These are phyloP conservation scores for Phytophthora uliginosa DNA, from an alignment of 352 stramenopile genomes.

Conservation along the genomic window DNA sequence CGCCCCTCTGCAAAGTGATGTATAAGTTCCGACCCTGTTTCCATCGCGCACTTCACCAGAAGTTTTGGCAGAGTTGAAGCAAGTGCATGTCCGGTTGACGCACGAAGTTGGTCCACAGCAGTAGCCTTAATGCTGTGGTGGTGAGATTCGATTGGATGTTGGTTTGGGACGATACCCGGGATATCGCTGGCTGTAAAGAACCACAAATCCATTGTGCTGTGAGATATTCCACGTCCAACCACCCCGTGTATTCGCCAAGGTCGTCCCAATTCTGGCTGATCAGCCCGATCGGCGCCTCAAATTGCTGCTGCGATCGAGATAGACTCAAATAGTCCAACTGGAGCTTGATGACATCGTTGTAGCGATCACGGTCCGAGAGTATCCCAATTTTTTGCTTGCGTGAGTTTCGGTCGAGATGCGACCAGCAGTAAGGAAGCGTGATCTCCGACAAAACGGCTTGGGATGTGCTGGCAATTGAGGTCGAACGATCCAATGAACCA, in stretches of 20 bases:
- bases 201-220: constrained; percentile 9
- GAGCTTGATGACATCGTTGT: background rate
- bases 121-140: constrained; percentile 3
- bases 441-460: no score
- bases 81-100: background rate
- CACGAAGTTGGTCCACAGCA: background rate
- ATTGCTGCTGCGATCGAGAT: no score
- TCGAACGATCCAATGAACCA: no score
- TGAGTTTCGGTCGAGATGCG: no score
- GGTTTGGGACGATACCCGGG: constrained; percentile 8
- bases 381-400: no score
- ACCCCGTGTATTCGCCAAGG: constrained; percentile 6
- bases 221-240: constrained; percentile 3
- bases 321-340: no score
- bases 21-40: background rate
- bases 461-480: no score
- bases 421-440: no score
- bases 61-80: constrained; percentile 4
- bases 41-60: constrained; percentile 1
- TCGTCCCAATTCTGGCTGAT: no score
- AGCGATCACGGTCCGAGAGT: no score
- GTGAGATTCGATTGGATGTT: constrained; percentile 14
- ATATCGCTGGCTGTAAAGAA: background rate
- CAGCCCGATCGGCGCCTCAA: no score
- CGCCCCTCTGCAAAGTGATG: background rate